Evolutionary conservation across 805 yeast species (phyloP), one percentile per base, ranked within the genome.

Genomic region (Candida sanyiensis): DNA sequence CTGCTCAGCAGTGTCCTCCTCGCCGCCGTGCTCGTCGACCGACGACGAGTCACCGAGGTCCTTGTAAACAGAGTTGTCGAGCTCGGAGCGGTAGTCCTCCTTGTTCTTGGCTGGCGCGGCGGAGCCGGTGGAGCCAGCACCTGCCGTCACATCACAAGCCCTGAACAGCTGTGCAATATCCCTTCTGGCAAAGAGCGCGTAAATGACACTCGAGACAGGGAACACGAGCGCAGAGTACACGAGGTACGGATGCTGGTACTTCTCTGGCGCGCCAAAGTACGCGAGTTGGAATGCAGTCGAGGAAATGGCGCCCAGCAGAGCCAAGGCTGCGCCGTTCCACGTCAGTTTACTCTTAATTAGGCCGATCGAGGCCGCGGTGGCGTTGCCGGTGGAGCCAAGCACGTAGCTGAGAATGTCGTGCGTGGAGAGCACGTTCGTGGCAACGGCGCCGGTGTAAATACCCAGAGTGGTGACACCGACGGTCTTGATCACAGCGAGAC

Each of bases 191-290:
- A 45, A n/a, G 2, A 37, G 16, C 12, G 39, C 45, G 33, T 41
- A 50, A 16, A 51, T 38, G 2, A 44, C 20, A 12, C 45, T 15
- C 10, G 49, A 38, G 5, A 54, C 13, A 18, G 59, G 59, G 42
- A 49, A 49, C 6, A 54, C 52, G 33, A 54, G 43, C 4, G 56
- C 47, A 5, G 59, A 46, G 32, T 83, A 83, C 11, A 83, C 52
- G 52, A 83, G 68, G 56, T 83, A 83, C 16, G 93, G 93, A 59
- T 83, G 94, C 57, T 74, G 74, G 40, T 70, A 77, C 26, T 63
- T 54, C 5, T 58, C 48, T 16, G 84, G 76, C 1, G 87, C 76
- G 35, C 69, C 67, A 35, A 62, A 62, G 54, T 69, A 83, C n/a
- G 82, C 80, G 45, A 70, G 47, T 23, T 67, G 61, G 48, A 83